Conservation (phyloP, 441 rosid species). For the Isatis lusitanica region DNA sequence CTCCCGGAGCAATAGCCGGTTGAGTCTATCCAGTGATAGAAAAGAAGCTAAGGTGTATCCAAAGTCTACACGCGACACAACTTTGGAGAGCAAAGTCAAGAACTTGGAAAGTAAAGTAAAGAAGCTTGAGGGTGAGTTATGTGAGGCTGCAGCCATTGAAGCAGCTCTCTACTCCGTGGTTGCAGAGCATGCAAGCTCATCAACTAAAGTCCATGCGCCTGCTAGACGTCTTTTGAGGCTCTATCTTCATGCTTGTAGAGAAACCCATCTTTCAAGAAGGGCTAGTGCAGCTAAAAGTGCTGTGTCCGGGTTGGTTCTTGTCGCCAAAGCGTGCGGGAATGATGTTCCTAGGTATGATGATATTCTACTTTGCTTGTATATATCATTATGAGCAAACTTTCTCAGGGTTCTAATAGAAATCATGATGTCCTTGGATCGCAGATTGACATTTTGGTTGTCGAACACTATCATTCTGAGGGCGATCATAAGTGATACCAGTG, state of each 20-base stretch:
- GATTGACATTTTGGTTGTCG: constrained; percentile 95
- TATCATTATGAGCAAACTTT: neutral
- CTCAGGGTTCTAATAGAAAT: neutral
- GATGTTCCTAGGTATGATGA: constrained; percentile 85
- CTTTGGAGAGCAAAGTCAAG: constrained; percentile 63
- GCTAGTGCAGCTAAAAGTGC: constrained; percentile 81
- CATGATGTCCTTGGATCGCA: constrained; percentile 33
- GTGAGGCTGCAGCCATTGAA: constrained; percentile 93
- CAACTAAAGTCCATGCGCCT: constrained; percentile 91
- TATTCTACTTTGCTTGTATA: neutral
- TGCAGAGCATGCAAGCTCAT: constrained; percentile 93
- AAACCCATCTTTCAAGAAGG: constrained; percentile 54
- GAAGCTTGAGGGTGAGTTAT: constrained; percentile 85
- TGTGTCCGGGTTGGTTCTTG: constrained; percentile 77
- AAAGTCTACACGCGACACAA: constrained; percentile 42
- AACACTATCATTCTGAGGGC: constrained; percentile 76
- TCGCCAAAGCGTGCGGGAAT: constrained; percentile 93
- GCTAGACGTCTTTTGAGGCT: constrained; percentile 95
- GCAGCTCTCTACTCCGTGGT: constrained; percentile 85
- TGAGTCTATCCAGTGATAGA: constrained; percentile 40
- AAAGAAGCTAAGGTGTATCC: constrained; percentile 56
- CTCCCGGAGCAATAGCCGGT: constrained; percentile 43
- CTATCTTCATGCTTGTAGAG: constrained; percentile 74
- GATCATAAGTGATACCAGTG: constrained; percentile 53
- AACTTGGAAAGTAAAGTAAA: constrained; percentile 68